Evolutionary conservation across 2,329 filamentous ascomycete genomes (phyloP).

Genomic region (Cladosporium cucumerinum): DNA sequence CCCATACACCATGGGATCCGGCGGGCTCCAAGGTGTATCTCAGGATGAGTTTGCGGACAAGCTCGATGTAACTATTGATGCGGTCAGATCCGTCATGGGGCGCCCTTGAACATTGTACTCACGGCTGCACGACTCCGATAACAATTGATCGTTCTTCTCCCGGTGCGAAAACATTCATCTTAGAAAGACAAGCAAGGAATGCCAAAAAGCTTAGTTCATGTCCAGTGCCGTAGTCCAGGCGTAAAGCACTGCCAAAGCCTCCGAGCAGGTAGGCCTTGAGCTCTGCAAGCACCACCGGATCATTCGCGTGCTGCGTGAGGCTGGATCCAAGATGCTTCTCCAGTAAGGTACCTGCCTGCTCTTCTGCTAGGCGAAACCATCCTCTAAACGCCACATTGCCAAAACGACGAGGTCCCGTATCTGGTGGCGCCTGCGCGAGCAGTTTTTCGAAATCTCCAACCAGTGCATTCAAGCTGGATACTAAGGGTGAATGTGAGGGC

Average conservation of each 20-base stretch:
- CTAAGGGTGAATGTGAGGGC: conserved; percentile 44
- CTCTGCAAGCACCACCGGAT: conserved; percentile 48
- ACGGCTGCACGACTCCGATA: conserved; percentile 78
- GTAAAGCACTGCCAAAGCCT: conserved; percentile 80
- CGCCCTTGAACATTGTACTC: conserved; percentile 39
- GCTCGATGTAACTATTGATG: conserved; percentile 64
- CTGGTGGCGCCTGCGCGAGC: conserved; percentile 76
- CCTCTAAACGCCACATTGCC: conserved; percentile 86
- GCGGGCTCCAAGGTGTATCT: conserved; percentile 93
- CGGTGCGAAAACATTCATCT: conserved; percentile 73
- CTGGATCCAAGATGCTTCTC: conserved; percentile 19
- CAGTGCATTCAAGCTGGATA: conserved; percentile 64
- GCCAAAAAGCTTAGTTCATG: conserved; percentile 94
- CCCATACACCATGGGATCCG: conserved; percentile 96
- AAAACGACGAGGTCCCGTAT: conserved; percentile 81
- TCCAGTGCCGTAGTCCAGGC: conserved; percentile 92
- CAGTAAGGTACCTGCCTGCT: conserved; percentile 52
- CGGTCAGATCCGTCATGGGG: not conserved
- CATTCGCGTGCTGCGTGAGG: conserved; percentile 35
- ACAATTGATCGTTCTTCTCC: conserved; percentile 75
- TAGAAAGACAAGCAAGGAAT: conserved; percentile 88
- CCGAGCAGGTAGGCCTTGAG: conserved; percentile 77
- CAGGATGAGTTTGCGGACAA: conserved; percentile 78
- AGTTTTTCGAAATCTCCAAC: conserved; percentile 63
- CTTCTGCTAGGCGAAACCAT: conserved; percentile 71